Conservation (phyloP, 2,329 filamentous ascomycete genomes). For the Monosporascus sp. region DNA sequence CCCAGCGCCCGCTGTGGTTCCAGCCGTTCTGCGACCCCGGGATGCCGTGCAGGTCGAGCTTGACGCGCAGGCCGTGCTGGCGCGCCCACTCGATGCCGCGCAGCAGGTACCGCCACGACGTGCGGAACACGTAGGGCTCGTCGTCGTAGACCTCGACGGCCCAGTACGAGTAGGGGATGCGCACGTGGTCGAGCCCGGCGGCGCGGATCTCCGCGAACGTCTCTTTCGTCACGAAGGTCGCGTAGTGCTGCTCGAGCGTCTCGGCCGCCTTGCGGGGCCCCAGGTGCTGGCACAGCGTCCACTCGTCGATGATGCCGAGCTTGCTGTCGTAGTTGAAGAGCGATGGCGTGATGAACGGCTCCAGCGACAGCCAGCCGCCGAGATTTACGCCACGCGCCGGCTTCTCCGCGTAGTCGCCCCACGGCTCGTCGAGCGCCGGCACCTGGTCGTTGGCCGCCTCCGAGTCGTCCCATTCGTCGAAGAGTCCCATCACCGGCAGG, state of each 20-base stretch:
- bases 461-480: constrained; percentile 80
- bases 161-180: constrained; percentile 95
- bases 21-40: constrained; percentile 95
- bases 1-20: constrained; percentile 89
- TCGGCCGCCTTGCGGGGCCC: constrained; percentile 57
- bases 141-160: constrained; percentile 76
- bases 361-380: constrained; percentile 88
- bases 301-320: constrained; percentile 78
- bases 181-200: constrained; percentile 92
- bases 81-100: constrained; percentile 90
- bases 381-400: constrained; percentile 88
- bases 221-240: constrained; percentile 76
- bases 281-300: constrained; percentile 66
- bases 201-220: constrained; percentile 79
- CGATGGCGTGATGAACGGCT: constrained; percentile 93
- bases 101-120: constrained; percentile 89
- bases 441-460: constrained; percentile 72
- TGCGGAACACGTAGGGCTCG: constrained; percentile 82
- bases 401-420: constrained; percentile 68
- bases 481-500: constrained; percentile 86
- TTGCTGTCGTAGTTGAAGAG: constrained; percentile 66
- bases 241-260: constrained; percentile 85
- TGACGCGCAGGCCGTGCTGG: constrained; percentile 85
- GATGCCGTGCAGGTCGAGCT: constrained; percentile 86
- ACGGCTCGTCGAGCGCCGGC: constrained; percentile 67